Evolutionary conservation across 371 early-diverging fungal genomes (phyloP), one percentile per base, ranked within the genome.

Genomic region (Mortierella sp.): DNA sequence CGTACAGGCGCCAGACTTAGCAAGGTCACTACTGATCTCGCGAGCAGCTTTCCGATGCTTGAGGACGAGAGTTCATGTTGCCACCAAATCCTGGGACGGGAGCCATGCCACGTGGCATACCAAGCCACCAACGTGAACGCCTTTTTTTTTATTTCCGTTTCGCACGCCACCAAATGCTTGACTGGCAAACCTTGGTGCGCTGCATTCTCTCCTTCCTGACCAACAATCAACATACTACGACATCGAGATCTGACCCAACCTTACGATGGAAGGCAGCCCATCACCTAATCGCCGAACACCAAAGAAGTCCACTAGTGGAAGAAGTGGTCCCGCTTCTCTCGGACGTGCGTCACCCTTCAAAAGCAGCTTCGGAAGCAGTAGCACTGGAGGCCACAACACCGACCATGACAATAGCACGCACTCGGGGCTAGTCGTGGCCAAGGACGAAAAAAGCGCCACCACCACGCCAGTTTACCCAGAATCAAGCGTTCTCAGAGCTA

Each of bases 401-500:
- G 41, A n/a, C 29, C 4, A 34, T 34, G 34, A 4, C 34, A 34
- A 7, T 10, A 34, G 34, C 10, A 34, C 34, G 34, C 53, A 31
- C n/a, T n/a, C n/a, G n/a, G n/a, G n/a, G n/a, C n/a, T n/a, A n/a
- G n/a, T n/a, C n/a, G n/a, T n/a, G n/a, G n/a, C n/a, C n/a, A n/a
- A n/a, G n/a, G n/a, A n/a, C n/a, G n/a, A n/a, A n/a, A n/a, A n/a
- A n/a, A n/a, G n/a, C n/a, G 49, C 60, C 8, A 73, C 67, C 31
- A 73, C 74, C 9, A 67, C 76, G 16, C 69, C 69, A 10, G 63
- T 28, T 9, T 68, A 48, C 21, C 51, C 64, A n/a, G 54, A 52
- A 19, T 68, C 76, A 1, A 34, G 28, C 1, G 31, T 22, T 12
- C 66, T 62, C 12, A 27, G 57, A 44, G 60, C 46, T 27, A 39